phyloP scores from a whole-genome alignment of 2,329 filamentous ascomycete genomes.

The Arthrinium phaeospermum region DNA sequence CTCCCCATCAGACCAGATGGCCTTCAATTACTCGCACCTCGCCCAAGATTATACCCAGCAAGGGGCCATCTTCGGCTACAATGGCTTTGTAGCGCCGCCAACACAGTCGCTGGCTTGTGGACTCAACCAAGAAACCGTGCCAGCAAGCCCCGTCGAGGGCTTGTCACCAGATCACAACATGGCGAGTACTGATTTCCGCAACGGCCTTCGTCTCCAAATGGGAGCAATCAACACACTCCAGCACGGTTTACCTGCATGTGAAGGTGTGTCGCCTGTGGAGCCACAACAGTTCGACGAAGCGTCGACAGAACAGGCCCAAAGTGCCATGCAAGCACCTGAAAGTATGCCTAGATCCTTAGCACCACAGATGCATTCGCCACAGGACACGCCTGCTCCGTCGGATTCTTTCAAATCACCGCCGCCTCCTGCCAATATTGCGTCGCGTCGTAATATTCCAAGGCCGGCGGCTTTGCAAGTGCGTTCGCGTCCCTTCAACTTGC shows the following conservation, averaged over 20 bases:
- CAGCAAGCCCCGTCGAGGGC: neutral
- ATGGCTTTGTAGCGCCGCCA: neutral
- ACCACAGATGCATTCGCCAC: constrained; percentile 2
- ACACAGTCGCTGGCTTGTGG: neutral
- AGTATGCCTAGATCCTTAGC: constrained; percentile 27
- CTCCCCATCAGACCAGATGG: constrained; percentile 1
- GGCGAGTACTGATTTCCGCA: neutral
- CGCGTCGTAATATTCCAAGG: constrained; percentile 56
- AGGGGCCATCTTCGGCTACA: constrained; percentile 5
- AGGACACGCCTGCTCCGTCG: constrained; percentile 29
- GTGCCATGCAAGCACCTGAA: constrained; percentile 21
- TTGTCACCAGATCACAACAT: constrained; percentile 4
- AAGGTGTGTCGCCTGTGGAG: neutral
- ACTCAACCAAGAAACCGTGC: constrained; percentile 1
- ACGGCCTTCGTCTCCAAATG: constrained; percentile 2
- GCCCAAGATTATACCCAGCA: constrained; percentile 13
- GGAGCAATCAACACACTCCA: neutral
- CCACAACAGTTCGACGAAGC: neutral
- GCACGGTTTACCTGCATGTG: neutral
- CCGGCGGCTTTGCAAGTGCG: constrained; percentile 56
- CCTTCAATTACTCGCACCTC: neutral
- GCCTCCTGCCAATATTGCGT: constrained; percentile 58
- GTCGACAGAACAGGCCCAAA: neutral
- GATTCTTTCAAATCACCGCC: constrained; percentile 55
- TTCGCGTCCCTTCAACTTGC: constrained; percentile 46